Evolutionary conservation across 2,329 filamentous ascomycete species (phyloP).

Genomic region (Colletotrichum sp.): DNA sequence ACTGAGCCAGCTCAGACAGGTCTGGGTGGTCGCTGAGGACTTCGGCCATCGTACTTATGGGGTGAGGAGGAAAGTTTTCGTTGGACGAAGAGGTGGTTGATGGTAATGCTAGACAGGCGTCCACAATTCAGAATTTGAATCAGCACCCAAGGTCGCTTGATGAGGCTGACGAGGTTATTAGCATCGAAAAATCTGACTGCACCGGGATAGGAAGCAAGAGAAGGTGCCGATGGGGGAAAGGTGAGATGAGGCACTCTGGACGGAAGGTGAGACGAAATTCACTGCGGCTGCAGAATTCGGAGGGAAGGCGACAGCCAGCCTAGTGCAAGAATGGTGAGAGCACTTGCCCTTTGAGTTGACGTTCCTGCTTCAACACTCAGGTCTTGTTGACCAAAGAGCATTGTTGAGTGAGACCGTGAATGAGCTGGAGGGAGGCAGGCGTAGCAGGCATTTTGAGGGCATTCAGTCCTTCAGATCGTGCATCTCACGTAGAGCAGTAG

Average conservation of each 20-base stretch:
- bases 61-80: background rate
- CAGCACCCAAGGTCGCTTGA: background rate
- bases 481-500: background rate
- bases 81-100: background rate
- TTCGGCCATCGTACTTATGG: slow-evolving; percentile 48
- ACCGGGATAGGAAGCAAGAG: background rate
- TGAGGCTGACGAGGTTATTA: background rate
- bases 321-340: background rate
- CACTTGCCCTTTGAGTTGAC: background rate
- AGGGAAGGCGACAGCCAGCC: background rate
- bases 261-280: background rate
- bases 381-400: background rate
- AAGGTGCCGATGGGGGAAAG: background rate
- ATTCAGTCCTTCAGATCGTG: background rate
- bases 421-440: background rate
- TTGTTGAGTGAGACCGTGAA: background rate
- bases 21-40: slow-evolving; percentile 53
- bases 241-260: background rate
- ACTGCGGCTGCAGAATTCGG: background rate
- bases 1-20: slow-evolving; percentile 39
- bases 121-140: background rate
- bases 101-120: background rate
- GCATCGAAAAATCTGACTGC: background rate
- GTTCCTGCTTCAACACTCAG: background rate
- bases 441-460: background rate